These are phyloP conservation scores for Athelia sp. DNA, from an alignment of 1,284 basidiomycete species.

Conservation along the genomic window DNA sequence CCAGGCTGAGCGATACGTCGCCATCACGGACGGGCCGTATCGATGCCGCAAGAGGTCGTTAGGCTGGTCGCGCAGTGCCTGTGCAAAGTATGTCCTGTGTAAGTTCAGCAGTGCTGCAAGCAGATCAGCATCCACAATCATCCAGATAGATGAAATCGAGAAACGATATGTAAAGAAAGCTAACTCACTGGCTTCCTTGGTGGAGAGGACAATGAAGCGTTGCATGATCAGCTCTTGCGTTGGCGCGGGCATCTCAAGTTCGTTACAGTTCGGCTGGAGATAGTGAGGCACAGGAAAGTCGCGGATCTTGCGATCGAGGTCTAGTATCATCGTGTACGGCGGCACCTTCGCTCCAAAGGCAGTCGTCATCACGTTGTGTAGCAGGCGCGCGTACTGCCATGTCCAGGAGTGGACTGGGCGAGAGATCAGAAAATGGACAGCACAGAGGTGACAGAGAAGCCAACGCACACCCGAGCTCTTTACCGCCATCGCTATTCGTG, in stretches of 20 bases:
- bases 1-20: constrained; percentile 67
- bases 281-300: constrained; percentile 48
- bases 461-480: constrained; percentile 49
- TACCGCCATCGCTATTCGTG: constrained; percentile 30
- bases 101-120: constrained; percentile 55
- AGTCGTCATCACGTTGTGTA: constrained; percentile 45
- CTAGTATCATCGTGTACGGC: constrained; percentile 39
- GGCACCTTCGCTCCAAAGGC: constrained; percentile 53
- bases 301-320: constrained; percentile 44
- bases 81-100: constrained; percentile 64
- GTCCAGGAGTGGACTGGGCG: constrained; percentile 53
- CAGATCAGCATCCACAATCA: not conserved
- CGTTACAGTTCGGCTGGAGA: constrained; percentile 35
- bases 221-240: constrained; percentile 29
- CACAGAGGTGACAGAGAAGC: too few relatives aligned
- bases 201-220: constrained; percentile 41
- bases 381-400: constrained; percentile 45
- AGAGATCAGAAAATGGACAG: not conserved
- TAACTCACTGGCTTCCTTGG: constrained; percentile 54
- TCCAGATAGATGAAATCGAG: constrained; percentile 1
- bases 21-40: constrained; percentile 63
- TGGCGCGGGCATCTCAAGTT: constrained; percentile 9
- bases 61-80: constrained; percentile 56
- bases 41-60: constrained; percentile 52
- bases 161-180: not conserved